Conservation (phyloP, 306 rosid genomes). For the Astragalus membranaceus region DNA sequence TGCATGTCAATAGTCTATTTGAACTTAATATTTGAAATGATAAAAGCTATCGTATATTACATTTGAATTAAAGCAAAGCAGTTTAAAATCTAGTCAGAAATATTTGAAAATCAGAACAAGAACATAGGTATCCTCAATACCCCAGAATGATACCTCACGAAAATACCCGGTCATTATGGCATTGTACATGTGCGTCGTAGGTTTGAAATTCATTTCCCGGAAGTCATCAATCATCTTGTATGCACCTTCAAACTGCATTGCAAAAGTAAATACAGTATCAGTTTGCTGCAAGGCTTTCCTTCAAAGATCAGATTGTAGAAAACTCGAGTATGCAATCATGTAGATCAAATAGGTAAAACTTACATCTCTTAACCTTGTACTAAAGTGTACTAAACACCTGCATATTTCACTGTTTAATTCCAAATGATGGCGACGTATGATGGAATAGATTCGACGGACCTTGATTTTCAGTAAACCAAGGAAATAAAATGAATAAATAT, state of each 20-base stretch:
- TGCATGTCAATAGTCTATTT: not conserved
- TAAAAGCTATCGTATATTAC: not conserved
- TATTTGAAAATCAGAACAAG: not conserved
- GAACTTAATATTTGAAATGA: slow-evolving; percentile 1
- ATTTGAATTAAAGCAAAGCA: slow-evolving; percentile 15
- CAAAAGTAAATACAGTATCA: slow-evolving; percentile 12
- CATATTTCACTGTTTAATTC: slow-evolving; percentile 52
- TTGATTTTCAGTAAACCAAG: slow-evolving; percentile 19
- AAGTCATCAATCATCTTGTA: slow-evolving; percentile 49
- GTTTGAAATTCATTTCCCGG: slow-evolving; percentile 39
- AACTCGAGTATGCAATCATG: slow-evolving; percentile 8
- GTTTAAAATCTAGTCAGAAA: not conserved
- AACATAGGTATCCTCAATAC: slow-evolving; percentile 4
- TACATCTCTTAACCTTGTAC: slow-evolving; percentile 70
- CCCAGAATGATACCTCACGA: slow-evolving; percentile 60
- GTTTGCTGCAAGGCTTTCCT: not conserved
- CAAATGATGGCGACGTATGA: slow-evolving; percentile 39
- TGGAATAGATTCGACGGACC: slow-evolving; percentile 61
- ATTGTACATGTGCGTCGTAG: slow-evolving; percentile 60
- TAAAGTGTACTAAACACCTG: slow-evolving; percentile 56
- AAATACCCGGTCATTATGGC: slow-evolving; percentile 83
- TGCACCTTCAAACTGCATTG: slow-evolving; percentile 64
- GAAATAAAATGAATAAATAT: slow-evolving; percentile 12
- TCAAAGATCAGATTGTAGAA: slow-evolving; percentile 8
- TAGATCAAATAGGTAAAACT: slow-evolving; percentile 20